Evolutionary conservation across 345 rosid genomes (phyloP), one percentile per base, ranked within the genome.

Genomic region (Citrus medica): DNA sequence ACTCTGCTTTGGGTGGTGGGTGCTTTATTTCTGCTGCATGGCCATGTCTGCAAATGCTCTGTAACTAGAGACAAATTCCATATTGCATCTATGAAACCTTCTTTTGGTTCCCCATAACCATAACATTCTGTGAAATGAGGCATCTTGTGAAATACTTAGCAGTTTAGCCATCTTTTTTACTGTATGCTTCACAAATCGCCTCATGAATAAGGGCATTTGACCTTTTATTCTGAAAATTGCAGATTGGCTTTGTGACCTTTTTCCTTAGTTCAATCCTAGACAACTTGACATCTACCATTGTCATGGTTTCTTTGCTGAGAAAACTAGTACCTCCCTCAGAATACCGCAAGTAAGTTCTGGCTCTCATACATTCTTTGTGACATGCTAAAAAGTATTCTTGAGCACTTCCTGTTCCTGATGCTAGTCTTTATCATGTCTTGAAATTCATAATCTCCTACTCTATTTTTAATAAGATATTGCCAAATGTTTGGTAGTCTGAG

Each of bases 1-100:
- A 84, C 94, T 30, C 91, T 96, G 76, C 90, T 96, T 67, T 94
- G 98, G 99, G 98, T 91, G 97, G 99, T 96, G 73, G 69, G 98
- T 83, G 58, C 62, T 83, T 51, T 74, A 10, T 72, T 73, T 78
- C 73, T 51, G 19, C 48, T 56, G 24, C 64, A 69, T 75, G 38
- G 35, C 65, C 70, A 73, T 37, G 22, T 75, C 32, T 48, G 72
- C 16, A 68, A 61, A 48, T 56, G 16, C 22, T 58, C 73, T 74
- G 67, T 69, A 9, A 21, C 32, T 13, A n/a, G 30, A 35, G 7
- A 72, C 65, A 73, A 60, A 38, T 58, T 32, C 67, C 56, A 4
- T 56, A 24, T 33, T 73, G 14, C 67, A 27, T 74, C 19, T 61
- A 2, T 28, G 40, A 32, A 48, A 28, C 21, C 8, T 6, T 62